These are phyloP conservation scores for Phytophthora pinifolia DNA, from an alignment of 352 stramenopile species.

Conservation along the genomic window DNA sequence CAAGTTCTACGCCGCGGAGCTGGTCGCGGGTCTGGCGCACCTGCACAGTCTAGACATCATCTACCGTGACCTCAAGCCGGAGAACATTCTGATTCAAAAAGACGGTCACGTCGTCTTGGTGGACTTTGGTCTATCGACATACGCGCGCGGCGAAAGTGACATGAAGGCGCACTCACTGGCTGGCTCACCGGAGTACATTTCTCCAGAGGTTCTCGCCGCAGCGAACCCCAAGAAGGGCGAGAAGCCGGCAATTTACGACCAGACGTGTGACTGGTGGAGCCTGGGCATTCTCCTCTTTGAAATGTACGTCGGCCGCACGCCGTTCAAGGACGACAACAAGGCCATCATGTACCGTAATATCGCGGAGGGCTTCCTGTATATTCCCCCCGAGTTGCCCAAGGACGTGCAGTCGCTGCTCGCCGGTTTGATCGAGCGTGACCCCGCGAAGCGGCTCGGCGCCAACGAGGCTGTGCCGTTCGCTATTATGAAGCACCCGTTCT, in stretches of 20 bases:
- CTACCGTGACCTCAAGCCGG: conserved; percentile 91
- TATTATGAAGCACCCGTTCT: conserved; percentile 91
- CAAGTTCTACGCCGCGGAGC: conserved; percentile 84
- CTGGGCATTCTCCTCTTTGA: conserved; percentile 91
- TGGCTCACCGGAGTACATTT: conserved; percentile 91
- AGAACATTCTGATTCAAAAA: conserved; percentile 90
- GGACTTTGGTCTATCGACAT: conserved; percentile 91
- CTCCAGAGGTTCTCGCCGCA: conserved; percentile 87
- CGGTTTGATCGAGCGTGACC: conserved; percentile 79
- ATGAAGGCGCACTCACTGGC: conserved; percentile 75
- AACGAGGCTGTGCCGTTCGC: conserved; percentile 81
- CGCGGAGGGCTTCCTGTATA: conserved; percentile 76
- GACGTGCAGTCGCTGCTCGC: conserved; percentile 72
- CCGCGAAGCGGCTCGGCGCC: conserved; percentile 66
- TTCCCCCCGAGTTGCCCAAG: conserved; percentile 74
- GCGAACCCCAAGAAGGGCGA: conserved; percentile 48
- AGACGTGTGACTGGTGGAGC: conserved; percentile 91
- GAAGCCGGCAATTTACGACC: conserved; percentile 57
- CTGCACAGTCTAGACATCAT: conserved; percentile 89
- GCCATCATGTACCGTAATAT: conserved; percentile 94
- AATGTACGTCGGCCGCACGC: conserved; percentile 89
- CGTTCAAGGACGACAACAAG: conserved; percentile 92
- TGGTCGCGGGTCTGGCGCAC: conserved; percentile 82
- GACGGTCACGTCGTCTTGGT: conserved; percentile 90
- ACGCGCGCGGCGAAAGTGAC: conserved; percentile 45